phyloP scores from a whole-genome alignment of 2,329 filamentous ascomycete species.

The Hymenoscyphus fraxineus region DNA sequence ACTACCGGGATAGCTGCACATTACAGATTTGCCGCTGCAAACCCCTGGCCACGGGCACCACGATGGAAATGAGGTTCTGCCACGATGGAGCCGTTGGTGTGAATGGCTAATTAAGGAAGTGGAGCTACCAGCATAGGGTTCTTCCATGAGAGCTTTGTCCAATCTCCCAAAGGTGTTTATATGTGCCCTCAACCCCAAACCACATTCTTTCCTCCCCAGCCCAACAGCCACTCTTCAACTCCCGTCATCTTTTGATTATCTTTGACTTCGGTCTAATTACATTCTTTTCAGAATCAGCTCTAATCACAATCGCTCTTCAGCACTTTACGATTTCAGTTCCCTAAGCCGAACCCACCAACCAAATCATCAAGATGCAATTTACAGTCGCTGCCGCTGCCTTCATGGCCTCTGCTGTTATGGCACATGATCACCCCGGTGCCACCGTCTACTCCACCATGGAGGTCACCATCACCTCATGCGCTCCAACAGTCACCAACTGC shows the following conservation, averaged over 20 bases:
- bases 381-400: conserved; percentile 33
- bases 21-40: conserved; percentile 11
- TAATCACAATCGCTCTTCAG: conserved; percentile 24
- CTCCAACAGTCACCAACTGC: conserved; percentile 46
- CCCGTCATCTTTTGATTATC: conserved; percentile 20
- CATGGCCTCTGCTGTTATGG: conserved; percentile 28
- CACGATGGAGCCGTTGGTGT: not conserved
- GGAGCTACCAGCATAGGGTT: conserved; percentile 3
- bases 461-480: conserved; percentile 51
- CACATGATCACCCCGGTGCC: conserved; percentile 3
- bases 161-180: conserved; percentile 26
- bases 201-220: conserved; percentile 22
- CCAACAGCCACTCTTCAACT: conserved; percentile 27
- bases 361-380: conserved; percentile 37
- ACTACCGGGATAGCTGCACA: conserved; percentile 2
- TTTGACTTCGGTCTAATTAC: conserved; percentile 33
- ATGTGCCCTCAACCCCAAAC: conserved; percentile 12
- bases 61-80: conserved; percentile 8
- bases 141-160: conserved; percentile 10
- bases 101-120: conserved; percentile 11
- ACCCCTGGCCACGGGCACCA: not conserved
- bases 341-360: conserved; percentile 17
- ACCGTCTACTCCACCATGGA: conserved; percentile 47
- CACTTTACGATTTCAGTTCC: conserved; percentile 16
- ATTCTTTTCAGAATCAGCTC: conserved; percentile 29